Evolutionary conservation across 164 flowering plant genomes (phyloP).

Genomic region (Kalanchoe fedtschenkoi): DNA sequence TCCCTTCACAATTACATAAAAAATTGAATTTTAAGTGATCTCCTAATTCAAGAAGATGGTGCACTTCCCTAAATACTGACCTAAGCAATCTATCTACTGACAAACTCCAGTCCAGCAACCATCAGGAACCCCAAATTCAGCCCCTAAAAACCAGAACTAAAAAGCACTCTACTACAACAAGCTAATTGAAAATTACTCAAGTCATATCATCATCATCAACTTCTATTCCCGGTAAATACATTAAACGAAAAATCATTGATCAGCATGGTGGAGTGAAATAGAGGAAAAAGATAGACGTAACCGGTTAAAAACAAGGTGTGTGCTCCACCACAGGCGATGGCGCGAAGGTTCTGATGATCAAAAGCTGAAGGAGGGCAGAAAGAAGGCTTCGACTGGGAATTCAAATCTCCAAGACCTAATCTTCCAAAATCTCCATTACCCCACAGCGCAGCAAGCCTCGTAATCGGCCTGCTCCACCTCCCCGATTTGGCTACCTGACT

Average conservation of each 20-base stretch:
- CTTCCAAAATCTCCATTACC: conserved; percentile 91
- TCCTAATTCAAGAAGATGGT: too few relatives aligned
- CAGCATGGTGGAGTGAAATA: too few relatives aligned
- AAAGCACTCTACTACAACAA: not conserved
- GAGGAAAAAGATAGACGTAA: conserved; percentile 7
- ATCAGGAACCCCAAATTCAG: too few relatives aligned
- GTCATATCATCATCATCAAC: not conserved
- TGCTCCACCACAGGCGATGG: conserved; percentile 89
- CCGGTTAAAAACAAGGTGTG: conserved; percentile 89
- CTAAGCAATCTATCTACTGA: too few relatives aligned
- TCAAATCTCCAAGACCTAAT: conserved; percentile 57
- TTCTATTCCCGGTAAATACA: too few relatives aligned
- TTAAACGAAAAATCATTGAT: too few relatives aligned
- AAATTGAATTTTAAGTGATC: too few relatives aligned
- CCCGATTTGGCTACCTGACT: not conserved
- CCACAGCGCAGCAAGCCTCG: conserved; percentile 70
- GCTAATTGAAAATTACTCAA: not conserved
- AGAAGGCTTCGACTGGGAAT: conserved; percentile 65
- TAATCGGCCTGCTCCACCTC: not conserved
- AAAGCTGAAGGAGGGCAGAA: conserved; percentile 40
- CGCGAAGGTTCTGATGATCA: conserved; percentile 24
- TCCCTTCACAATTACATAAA: too few relatives aligned
- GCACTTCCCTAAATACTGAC: too few relatives aligned
- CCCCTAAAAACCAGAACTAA: too few relatives aligned
- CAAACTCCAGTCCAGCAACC: too few relatives aligned